Base-by-base conservation (phyloP, 257 asterid species). In the Penstemon davidsonii region DNA sequence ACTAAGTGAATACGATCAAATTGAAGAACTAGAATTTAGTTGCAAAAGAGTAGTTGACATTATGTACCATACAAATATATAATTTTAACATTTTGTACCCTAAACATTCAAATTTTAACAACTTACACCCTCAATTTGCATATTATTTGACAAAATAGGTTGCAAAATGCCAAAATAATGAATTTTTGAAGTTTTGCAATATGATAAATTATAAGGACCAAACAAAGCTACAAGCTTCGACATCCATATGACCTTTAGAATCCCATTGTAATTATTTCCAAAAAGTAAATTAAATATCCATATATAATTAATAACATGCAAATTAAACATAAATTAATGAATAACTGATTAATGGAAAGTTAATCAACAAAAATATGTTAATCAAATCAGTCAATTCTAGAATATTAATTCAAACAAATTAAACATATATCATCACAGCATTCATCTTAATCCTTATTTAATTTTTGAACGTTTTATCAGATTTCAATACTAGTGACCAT, bases 401-500 rank as follows among this genome's bases (percentile, higher is more conserved):
- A 68, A 60, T 38, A n/a, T 4, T 8, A 56, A n/a, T 19, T 7
- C 12, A 39, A 36, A 40, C 67, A 46, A 60, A 15, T 15, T 63
- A 25, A 64, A 59, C 67, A 45, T 41, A 44, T 0, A 58, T 8
- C 25, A 55, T 50, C 4, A 36, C 55, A 25, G 54, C 53, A 11
- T 19, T 45, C 56, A 66, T 44, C 33, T 15, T 37, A 7, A 4
- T 39, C 10, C 37, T 7, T 40, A 50, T 42, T 25, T 54, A 15
- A 15, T 15, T 15, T 15, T 15, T 15, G 18, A 15, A 15, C 18
- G 18, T 15, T 15, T 15, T 15, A 15, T 73, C 76, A 79, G 44
- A 80, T 78, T 37, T 84, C 82, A 75, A 19, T 71, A 78, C 80
- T 82, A 25, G 33, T 25, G 74, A 75, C 75, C 78, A 63, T 62